Base-by-base conservation (phyloP, 1,284 basidiomycete genomes). In the Sanghuangporus weigelae region DNA sequence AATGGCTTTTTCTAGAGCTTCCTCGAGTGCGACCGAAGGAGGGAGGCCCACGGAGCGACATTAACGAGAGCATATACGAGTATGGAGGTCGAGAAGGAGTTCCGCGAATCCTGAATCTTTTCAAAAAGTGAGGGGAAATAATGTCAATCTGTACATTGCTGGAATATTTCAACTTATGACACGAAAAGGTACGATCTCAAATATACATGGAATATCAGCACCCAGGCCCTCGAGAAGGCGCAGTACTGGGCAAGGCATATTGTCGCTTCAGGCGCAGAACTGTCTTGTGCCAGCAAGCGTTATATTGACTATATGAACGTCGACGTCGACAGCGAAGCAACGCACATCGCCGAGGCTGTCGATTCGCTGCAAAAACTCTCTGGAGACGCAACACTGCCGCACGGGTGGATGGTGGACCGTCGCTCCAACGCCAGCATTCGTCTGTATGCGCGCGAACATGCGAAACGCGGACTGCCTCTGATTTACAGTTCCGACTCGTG, bases 381-480 rank as follows among this genome's bases (percentile, higher is more conserved):
- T 1, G 57, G 64, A 12, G 67, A 66, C 2, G 67, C 68, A 1
- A 62, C 68, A 38, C 69, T 68, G 16, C 76, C 76, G 0, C 51
- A 68, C 2, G 76, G 76, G 1, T 77, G 76, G 76, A 77, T 77
- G 68, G 56, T 62, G 6, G 51, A 39, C 21, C 40, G 55, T 7
- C 48, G 57, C 31, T 63, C 62, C 40, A 16, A 42, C 64, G 63
- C 67, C 64, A 46, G 64, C 65, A 55, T 62, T n/a, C 62, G 60
- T 4, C 60, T 72, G 26, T 69, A 71, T 36, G 65, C 68, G 31
- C 67, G 67, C 40, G 67, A 64, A 3, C 69, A 68, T 64, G 56
- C 62, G 48, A 67, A 69, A 59, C 59, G 63, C 31, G 65, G 67
- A 12, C 44, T 71, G 26, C 66, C 69, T 0, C 63, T 71, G 11